Evolutionary conservation across 768 basidiomycete species (phyloP), one percentile per base, ranked within the genome.

Genomic region (Leucocoprinus sp.): DNA sequence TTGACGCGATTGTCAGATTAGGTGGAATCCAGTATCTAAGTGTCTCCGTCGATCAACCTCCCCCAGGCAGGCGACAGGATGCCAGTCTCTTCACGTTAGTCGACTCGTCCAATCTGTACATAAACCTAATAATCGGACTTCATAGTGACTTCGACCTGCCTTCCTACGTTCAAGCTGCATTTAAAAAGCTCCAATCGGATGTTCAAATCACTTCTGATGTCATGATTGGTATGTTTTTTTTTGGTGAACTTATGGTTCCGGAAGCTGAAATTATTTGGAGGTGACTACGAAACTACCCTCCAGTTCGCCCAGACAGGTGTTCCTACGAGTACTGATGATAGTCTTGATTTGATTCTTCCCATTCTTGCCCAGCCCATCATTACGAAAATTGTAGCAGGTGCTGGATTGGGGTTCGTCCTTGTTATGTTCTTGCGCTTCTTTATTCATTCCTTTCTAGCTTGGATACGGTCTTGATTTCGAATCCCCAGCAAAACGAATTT

Each of bases 301-400:
- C 61, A 71, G n/a, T 84, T 81, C 55, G 70, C 68, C 5, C 84
- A 88, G 54, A 53, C 55, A 21, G 59, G 57, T 34, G 70, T 88
- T 14, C 70, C 76, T 1, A 80, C 76, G 14, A 55, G 61, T 19
- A 86, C 84, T 0, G 84, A 85, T 55, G 56, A 69, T 14, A 77
- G 68, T 35, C 64, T 87, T 45, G 66, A 82, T 50, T 59, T 82
- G 27, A 75, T 87, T 42, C 66, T 88, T 5, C 84, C 83, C 5
- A 55, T 82, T 33, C 71, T 88, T 47, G 84, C 84, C 0, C 68
- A 75, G 42, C 84, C 84, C 3, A 84, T 88, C 44, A 84, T 87
- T 4, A 82, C 87, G 58, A 76, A 74, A 50, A 71, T 87, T 45
- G 80, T 87, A 33, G 66, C 71, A 4, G 75, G 67, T 14, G 74